Conservation (phyloP, 2,329 filamentous ascomycete genomes). For the Ceratocystiopsis minuta region DNA sequence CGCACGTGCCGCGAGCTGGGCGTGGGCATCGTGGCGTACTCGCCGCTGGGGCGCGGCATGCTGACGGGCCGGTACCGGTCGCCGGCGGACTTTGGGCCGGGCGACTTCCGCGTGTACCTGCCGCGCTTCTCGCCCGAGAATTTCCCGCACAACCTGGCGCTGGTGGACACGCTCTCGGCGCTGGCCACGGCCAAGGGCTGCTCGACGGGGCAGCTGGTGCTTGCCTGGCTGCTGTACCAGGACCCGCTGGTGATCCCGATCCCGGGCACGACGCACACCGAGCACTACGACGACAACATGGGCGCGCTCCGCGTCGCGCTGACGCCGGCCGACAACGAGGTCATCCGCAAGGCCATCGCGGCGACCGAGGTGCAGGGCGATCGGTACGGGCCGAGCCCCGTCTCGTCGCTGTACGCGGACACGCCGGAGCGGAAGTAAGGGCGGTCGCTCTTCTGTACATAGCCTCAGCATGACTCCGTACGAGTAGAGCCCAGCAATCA, state of each 20-base stretch:
- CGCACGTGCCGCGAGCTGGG: slow-evolving; percentile 27
- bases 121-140: slow-evolving; percentile 27
- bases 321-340: slow-evolving; percentile 3
- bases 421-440: slow-evolving; percentile 1
- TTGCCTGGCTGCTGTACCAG: slow-evolving; percentile 36
- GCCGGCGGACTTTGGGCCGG: slow-evolving; percentile 3
- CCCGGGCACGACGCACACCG: slow-evolving; percentile 16
- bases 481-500: too few species aligned
- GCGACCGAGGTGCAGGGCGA: slow-evolving; percentile 1
- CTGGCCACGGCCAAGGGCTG: slow-evolving; percentile 17
- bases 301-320: slow-evolving; percentile 11
- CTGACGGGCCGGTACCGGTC: slow-evolving; percentile 19
- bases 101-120: slow-evolving; percentile 8
- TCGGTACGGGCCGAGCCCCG: slow-evolving; percentile 4
- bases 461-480: neutral
- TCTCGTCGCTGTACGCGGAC: neutral
- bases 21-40: slow-evolving; percentile 21
- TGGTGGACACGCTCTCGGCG: slow-evolving; percentile 12
- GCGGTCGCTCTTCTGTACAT: neutral
- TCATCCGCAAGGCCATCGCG: slow-evolving; percentile 5
- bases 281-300: slow-evolving; percentile 17
- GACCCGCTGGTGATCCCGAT: slow-evolving; percentile 21
- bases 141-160: slow-evolving; percentile 27
- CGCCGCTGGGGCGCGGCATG: slow-evolving; percentile 24
- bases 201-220: slow-evolving; percentile 31